Evolutionary conservation across 2,329 filamentous ascomycete species (phyloP), one percentile per base, ranked within the genome.

Genomic region (Claviceps capensis): DNA sequence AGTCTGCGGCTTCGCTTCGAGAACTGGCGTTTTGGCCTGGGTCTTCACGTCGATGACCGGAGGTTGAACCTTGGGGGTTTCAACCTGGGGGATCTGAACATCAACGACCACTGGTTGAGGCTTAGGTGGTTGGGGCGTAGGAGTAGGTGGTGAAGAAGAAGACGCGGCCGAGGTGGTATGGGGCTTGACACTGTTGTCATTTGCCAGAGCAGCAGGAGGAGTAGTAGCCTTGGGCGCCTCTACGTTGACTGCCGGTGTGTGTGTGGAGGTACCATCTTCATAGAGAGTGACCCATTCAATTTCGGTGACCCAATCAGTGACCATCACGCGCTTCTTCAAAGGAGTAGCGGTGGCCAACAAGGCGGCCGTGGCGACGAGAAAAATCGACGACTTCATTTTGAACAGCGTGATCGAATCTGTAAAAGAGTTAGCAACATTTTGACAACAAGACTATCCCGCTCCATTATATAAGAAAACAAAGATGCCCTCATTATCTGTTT

Each of bases 321-420:
- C 59, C 54, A 70, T 56, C 47, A 57, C 66, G 49, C 74, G 68
- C 60, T 69, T 68, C 52, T 66, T 56, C 38, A 75, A 62, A 51
- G 74, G 75, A 48, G 63, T 61, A 59, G 74, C 74, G 53, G 67
- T 59, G 52, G 69, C 72, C 62, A 77, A 56, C 50, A 73, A 56
- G 59, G 74, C 72, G 61, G 72, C 66, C 56, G 72, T 66, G 58
- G 68, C 65, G 57, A 67, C 64, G 58, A 78, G 63, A 57, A 72
- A 64, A 52, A 72, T 54, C 48, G 74, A 73, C 47, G 70, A 65
- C 69, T 75, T 78, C 75, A 78, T 78, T 56, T 34, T 48, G 50
- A 44, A 36, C 19, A 40, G 34, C 14, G 6, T 41, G 43, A 38
- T 19, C 40, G 11, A 50, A 36, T 44, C 9, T 53, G 34, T 5